Evolutionary conservation across 352 stramenopile species (phyloP).

Genomic region (Lagenidium giganteum): DNA sequence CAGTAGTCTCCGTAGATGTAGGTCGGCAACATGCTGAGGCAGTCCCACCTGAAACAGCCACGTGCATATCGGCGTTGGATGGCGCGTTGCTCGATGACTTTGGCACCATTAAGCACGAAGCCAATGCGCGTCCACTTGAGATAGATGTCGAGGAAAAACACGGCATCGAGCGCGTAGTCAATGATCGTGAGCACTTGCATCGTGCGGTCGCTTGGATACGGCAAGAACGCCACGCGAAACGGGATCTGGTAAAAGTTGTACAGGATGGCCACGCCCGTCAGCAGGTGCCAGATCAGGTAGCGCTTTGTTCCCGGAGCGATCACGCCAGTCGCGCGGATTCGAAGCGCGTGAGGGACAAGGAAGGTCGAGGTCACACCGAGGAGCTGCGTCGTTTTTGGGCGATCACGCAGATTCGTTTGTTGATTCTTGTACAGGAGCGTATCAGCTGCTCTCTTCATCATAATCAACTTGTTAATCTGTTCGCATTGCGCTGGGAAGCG

Average conservation of each 20-base stretch:
- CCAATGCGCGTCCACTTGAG: slow-evolving; percentile 38
- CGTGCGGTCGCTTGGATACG: slow-evolving; percentile 15
- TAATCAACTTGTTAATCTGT: no score
- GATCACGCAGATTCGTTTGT: no score
- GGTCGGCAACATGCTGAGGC: slow-evolving; percentile 30
- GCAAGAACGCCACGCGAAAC: slow-evolving; percentile 41
- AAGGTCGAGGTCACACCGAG: no score
- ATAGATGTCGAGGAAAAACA: slow-evolving; percentile 31
- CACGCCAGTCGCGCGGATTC: no score
- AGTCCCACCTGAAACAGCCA: slow-evolving; percentile 27
- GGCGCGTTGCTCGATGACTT: slow-evolving; percentile 26
- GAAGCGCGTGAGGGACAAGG: no score
- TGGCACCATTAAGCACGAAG: slow-evolving; percentile 33
- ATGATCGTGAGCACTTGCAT: slow-evolving; percentile 26
- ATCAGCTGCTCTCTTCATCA: no score
- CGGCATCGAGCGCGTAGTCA: slow-evolving; percentile 30
- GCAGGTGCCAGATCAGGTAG: no score
- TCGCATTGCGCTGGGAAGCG: no score
- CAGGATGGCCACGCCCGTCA: no score
- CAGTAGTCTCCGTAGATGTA: slow-evolving; percentile 32
- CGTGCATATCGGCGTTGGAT: slow-evolving; percentile 30
- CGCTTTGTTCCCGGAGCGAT: no score
- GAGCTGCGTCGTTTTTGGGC: no score
- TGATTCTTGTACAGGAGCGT: no score
- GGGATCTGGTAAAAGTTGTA: slow-evolving; percentile 51